These are phyloP conservation scores for Cytospora chrysosperma DNA, from an alignment of 2,329 filamentous ascomycete species.

Conservation along the genomic window DNA sequence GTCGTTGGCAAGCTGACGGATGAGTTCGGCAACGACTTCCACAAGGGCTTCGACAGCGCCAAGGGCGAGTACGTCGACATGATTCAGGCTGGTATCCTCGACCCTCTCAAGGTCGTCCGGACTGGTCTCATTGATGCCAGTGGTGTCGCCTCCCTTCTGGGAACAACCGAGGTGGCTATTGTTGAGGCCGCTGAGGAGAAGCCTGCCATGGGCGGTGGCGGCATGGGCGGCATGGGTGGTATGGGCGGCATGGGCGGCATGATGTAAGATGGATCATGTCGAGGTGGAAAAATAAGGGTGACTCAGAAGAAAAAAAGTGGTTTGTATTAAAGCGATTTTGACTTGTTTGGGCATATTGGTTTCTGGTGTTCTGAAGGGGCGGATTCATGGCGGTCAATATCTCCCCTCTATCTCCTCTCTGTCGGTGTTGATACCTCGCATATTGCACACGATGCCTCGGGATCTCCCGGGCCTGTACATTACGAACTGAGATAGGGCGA, in stretches of 20 bases:
- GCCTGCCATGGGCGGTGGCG: constrained; percentile 65
- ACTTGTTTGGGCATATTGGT: constrained; percentile 45
- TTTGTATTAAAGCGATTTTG: constrained; percentile 32
- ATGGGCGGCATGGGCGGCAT: constrained; percentile 58
- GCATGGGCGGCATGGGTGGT: constrained; percentile 63
- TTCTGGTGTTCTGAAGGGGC: constrained; percentile 46
- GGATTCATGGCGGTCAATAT: constrained; percentile 40
- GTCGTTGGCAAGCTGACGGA: constrained; percentile 98
- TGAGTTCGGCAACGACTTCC: constrained; percentile 89
- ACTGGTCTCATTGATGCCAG: constrained; percentile 93
- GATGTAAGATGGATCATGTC: constrained; percentile 49
- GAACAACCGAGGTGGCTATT: constrained; percentile 97
- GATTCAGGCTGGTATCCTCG: constrained; percentile 94
- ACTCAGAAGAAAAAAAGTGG: constrained; percentile 20
- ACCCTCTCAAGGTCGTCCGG: constrained; percentile 98
- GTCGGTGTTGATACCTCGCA: constrained; percentile 31
- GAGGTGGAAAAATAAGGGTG: constrained; percentile 4
- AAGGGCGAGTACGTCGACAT: constrained; percentile 99
- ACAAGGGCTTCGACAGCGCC: constrained; percentile 95
- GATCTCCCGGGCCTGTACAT: constrained; percentile 30
- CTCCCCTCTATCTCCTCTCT: constrained; percentile 32
- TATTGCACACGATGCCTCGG: constrained; percentile 25
- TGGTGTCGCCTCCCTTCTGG: constrained; percentile 93
- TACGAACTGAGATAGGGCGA: constrained; percentile 25
- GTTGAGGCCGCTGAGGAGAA: constrained; percentile 96